phyloP scores from a whole-genome alignment of 768 basidiomycete genomes.

The Tylopilus rubrobrunneus region DNA sequence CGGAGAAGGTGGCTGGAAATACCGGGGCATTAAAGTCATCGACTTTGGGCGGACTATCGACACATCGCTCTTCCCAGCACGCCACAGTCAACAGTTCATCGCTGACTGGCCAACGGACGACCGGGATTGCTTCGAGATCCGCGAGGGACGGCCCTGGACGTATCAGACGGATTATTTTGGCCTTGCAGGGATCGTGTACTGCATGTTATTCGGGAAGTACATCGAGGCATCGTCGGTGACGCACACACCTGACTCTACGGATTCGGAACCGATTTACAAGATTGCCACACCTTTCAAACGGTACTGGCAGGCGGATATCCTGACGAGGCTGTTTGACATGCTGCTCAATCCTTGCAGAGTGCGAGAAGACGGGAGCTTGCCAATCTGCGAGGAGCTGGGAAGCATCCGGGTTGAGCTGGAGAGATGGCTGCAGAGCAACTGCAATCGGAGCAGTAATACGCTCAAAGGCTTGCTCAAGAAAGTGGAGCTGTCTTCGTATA shows the following conservation, averaged over 20 bases:
- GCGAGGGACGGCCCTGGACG: conserved; percentile 82
- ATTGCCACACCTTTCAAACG: conserved; percentile 79
- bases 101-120: conserved; percentile 89
- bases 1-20: conserved; percentile 80
- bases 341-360: conserved; percentile 78
- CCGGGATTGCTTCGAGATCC: conserved; percentile 89
- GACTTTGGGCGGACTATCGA: conserved; percentile 98
- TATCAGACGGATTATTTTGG: conserved; percentile 97
- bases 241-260: conserved; percentile 30
- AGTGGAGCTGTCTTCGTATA: conserved; percentile 55
- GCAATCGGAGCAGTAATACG: conserved; percentile 78
- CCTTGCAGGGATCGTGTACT: conserved; percentile 90
- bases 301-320: conserved; percentile 92
- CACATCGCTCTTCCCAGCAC: conserved; percentile 67
- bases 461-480: conserved; percentile 82
- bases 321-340: conserved; percentile 79
- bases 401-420: conserved; percentile 79
- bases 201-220: conserved; percentile 96
- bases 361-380: conserved; percentile 55
- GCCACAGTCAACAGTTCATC: conserved; percentile 66
- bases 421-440: conserved; percentile 79
- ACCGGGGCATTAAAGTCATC: conserved; percentile 88
- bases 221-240: conserved; percentile 68
- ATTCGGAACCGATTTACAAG: conserved; percentile 45
- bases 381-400: conserved; percentile 66